These are phyloP conservation scores for Fraxinus excelsior DNA, from an alignment of 257 asterid genomes.

Conservation along the genomic window DNA sequence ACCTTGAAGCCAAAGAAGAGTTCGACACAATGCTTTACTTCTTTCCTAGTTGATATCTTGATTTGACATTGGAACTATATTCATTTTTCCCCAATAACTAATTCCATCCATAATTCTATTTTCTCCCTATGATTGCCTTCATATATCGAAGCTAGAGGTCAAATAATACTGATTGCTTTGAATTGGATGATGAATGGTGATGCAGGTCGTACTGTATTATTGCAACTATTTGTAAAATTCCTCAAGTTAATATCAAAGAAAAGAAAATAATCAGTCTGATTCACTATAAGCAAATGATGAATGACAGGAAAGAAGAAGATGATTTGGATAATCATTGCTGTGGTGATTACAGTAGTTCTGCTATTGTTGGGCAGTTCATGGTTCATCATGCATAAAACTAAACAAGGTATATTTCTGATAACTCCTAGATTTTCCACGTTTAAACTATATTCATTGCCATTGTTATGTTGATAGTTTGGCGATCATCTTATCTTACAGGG, in stretches of 20 bases:
- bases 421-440: neutral
- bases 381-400: slow-evolving; percentile 21
- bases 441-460: neutral
- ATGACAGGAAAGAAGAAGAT: slow-evolving; percentile 29
- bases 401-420: slow-evolving; percentile 20
- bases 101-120: too few species aligned
- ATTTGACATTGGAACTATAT: too few species aligned
- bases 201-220: too few species aligned
- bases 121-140: neutral
- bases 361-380: slow-evolving; percentile 20
- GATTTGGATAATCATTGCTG: slow-evolving; percentile 26
- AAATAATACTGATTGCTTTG: neutral
- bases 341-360: slow-evolving; percentile 23
- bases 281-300: neutral
- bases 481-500: slow-evolving; percentile 23
- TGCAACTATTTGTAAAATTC: too few species aligned
- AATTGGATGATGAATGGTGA: too few species aligned
- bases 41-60: too few species aligned
- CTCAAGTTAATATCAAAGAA: too few species aligned
- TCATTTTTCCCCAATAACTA: too few species aligned
- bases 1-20: too few species aligned
- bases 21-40: too few species aligned
- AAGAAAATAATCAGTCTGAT: too few species aligned
- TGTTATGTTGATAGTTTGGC: slow-evolving; percentile 9
- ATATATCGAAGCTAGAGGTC: too few species aligned